phyloP scores from a whole-genome alignment of 2,329 filamentous ascomycete species.

The Aureobasidium sp. region DNA sequence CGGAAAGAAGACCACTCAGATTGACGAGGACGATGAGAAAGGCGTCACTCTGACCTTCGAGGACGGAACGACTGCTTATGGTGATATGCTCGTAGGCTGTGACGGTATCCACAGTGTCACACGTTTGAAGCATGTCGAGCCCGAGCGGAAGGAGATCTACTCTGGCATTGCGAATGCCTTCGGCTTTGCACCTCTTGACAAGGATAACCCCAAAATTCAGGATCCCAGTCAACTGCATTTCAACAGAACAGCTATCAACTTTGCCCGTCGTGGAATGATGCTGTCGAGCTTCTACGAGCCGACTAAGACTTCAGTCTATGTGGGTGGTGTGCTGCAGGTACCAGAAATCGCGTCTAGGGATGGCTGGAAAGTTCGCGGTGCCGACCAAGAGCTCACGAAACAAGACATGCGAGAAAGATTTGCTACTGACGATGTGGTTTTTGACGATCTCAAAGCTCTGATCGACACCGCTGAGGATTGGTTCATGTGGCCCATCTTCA shows the following conservation, averaged over 20 bases:
- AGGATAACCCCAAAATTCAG: slow-evolving; percentile 4
- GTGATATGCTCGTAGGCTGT: slow-evolving; percentile 31
- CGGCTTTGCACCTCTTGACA: slow-evolving; percentile 35
- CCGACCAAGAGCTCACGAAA: slow-evolving; percentile 37
- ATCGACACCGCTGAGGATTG: slow-evolving; percentile 38
- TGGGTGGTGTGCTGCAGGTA: slow-evolving; percentile 40
- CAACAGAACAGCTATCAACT: slow-evolving; percentile 38
- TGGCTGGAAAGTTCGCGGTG: slow-evolving; percentile 39
- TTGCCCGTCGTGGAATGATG: slow-evolving; percentile 39
- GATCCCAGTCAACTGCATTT: slow-evolving; percentile 28
- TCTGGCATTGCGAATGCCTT: slow-evolving; percentile 42
- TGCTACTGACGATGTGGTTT: slow-evolving; percentile 32
- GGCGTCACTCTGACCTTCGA: slow-evolving; percentile 32
- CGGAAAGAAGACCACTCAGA: slow-evolving; percentile 36
- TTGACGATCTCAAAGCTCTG: slow-evolving; percentile 30
- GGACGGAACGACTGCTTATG: slow-evolving; percentile 28
- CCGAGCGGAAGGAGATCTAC: slow-evolving; percentile 35
- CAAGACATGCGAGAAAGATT: slow-evolving; percentile 36
- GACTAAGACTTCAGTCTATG: slow-evolving; percentile 34
- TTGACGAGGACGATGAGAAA: slow-evolving; percentile 29
- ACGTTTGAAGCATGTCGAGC: slow-evolving; percentile 39
- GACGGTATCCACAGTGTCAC: slow-evolving; percentile 35
- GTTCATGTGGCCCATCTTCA: slow-evolving; percentile 42
- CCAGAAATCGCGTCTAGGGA: slow-evolving; percentile 36
- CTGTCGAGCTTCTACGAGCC: slow-evolving; percentile 36